phyloP scores from a whole-genome alignment of 2,329 filamentous ascomycete species.

The Cryoendolithus antarcticus region DNA sequence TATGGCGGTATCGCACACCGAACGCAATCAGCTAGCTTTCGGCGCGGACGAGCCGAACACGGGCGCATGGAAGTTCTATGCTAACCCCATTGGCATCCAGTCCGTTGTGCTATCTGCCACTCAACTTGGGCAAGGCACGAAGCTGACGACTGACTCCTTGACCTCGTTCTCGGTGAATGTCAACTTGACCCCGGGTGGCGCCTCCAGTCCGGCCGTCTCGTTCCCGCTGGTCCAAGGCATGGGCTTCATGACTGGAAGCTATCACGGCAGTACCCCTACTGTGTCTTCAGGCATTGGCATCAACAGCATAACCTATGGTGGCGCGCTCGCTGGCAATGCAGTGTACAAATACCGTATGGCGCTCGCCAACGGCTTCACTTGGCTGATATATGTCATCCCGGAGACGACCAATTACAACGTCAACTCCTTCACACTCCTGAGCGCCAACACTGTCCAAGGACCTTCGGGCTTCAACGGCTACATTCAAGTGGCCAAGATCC shows the following conservation, averaged over 20 bases:
- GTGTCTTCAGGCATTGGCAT: slow-evolving; percentile 68
- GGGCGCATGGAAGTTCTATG: slow-evolving; percentile 54
- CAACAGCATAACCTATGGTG: slow-evolving; percentile 43
- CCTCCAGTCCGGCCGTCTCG: slow-evolving; percentile 47
- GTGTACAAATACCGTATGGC: slow-evolving; percentile 64
- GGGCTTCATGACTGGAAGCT: slow-evolving; percentile 73
- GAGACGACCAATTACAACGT: slow-evolving; percentile 43
- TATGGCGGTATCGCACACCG: slow-evolving; percentile 62
- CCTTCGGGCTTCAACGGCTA: slow-evolving; percentile 58
- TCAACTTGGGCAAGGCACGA: slow-evolving; percentile 54
- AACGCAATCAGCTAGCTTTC: slow-evolving; percentile 47
- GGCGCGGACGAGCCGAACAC: slow-evolving; percentile 22
- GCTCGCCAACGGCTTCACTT: slow-evolving; percentile 57
- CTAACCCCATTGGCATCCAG: slow-evolving; percentile 72
- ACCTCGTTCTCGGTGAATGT: slow-evolving; percentile 51
- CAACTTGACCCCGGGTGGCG: slow-evolving; percentile 43
- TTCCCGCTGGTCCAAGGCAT: slow-evolving; percentile 84
- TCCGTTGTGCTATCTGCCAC: slow-evolving; percentile 67
- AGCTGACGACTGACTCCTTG: slow-evolving; percentile 40
- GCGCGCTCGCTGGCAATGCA: slow-evolving; percentile 44
- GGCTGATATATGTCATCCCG: slow-evolving; percentile 67
- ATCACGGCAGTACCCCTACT: slow-evolving; percentile 47
- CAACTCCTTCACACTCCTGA: slow-evolving; percentile 51
- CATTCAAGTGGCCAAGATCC: slow-evolving; percentile 74
- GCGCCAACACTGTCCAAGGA: slow-evolving; percentile 53